phyloP scores from a whole-genome alignment of 768 basidiomycete genomes.

The Gautieria morchelliformis region DNA sequence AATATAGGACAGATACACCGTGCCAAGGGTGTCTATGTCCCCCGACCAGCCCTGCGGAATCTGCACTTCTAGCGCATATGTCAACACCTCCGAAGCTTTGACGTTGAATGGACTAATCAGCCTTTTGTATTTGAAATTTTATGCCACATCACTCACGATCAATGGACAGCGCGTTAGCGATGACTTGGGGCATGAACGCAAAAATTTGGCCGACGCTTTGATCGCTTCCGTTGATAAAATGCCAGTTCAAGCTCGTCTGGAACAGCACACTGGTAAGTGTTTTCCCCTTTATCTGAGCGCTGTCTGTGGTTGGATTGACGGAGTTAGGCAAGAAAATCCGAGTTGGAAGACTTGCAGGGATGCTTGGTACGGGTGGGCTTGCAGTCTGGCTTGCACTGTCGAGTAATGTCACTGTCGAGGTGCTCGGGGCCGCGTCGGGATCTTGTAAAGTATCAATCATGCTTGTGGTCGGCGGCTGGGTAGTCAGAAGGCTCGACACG shows the following conservation, averaged over 20 bases:
- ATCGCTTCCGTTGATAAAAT: not conserved
- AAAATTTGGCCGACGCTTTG: not conserved
- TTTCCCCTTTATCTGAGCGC: not conserved
- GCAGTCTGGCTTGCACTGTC: not conserved
- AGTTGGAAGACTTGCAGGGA: not conserved
- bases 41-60: not conserved
- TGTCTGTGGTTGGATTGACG: not conserved
- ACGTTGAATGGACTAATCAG: not conserved
- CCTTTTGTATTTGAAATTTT: not conserved
- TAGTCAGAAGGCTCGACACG: not conserved
- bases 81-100: not conserved
- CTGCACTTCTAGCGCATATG: slow-evolving; percentile 1
- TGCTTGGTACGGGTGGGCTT: not conserved
- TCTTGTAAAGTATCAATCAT: not conserved
- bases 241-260: not conserved
- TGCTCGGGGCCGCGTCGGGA: not conserved
- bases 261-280: not conserved
- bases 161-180: not conserved
- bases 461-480: not conserved
- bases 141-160: not conserved
- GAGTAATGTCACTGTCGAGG: not conserved
- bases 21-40: not conserved
- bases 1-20: not conserved
- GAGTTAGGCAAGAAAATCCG: not conserved
- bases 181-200: not conserved